Percentiles rank a stretch among this genome's conserved stretches.
Conservation (phyloP, 345 rosid species). For the Gossypium herbaceum region DNA sequence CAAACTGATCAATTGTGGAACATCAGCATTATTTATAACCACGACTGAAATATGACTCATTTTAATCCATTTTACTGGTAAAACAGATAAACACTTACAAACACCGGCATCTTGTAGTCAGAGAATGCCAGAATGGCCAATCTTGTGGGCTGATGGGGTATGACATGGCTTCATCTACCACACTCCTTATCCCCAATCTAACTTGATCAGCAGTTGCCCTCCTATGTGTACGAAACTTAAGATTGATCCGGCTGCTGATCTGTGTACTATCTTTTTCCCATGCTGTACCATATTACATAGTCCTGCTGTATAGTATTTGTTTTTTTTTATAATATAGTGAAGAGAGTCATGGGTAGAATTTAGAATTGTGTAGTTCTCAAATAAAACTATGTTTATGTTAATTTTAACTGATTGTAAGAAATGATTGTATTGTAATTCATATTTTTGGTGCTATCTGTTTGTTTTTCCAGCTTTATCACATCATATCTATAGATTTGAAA, state of each 20-base stretch:
- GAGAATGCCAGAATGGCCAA: constrained; percentile 7
- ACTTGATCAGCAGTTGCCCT: constrained; percentile 23
- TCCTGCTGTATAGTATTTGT: constrained; percentile 40
- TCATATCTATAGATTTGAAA: not conserved
- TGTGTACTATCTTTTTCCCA: constrained; percentile 18
- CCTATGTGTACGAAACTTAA: constrained; percentile 14
- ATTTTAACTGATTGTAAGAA: constrained; percentile 27
- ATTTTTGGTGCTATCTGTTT: constrained; percentile 2
- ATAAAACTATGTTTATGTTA: constrained; percentile 38
- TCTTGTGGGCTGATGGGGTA: constrained; percentile 10
- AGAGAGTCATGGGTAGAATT: constrained; percentile 17
- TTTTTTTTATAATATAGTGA: constrained; percentile 25
- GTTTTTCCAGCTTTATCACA: not conserved
- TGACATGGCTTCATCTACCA: constrained; percentile 4
- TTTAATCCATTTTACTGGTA: constrained; percentile 28
- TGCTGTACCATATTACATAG: constrained; percentile 31
- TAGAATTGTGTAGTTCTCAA: constrained; percentile 26
- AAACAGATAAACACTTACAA: constrained; percentile 2
- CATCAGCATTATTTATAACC: not conserved
- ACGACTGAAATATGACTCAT: not conserved
- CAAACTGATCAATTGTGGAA: not conserved
- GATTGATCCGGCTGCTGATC: constrained; percentile 22
- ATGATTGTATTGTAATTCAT: constrained; percentile 16
- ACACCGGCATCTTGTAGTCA: constrained; percentile 14
- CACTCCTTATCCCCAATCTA: constrained; percentile 14